Base-by-base conservation (phyloP, 108 stramenopile genomes). In the Epithemia pelagica region DNA sequence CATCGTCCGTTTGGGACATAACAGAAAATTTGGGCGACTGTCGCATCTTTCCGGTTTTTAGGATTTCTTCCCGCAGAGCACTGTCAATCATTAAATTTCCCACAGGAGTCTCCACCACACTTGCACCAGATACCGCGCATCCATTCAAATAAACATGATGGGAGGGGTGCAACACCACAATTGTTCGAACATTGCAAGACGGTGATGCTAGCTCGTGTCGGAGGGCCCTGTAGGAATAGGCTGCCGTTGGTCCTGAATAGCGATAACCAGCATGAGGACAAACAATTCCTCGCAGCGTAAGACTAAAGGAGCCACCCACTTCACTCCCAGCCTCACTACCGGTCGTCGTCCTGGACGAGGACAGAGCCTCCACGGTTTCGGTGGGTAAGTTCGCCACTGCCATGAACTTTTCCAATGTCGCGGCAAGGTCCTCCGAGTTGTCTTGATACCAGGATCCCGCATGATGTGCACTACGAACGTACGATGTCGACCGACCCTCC, bases 191-290 rank as follows among this genome's bases (percentile, higher is more conserved):
- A 28, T 66, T 57, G 0, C 46, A 33, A 21, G 67, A 53, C 1
- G 32, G 29, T 3, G 52, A 33, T 18, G 55, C 30, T 28, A 78
- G 65, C 70, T 71, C 70, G 2, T 71, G 62, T 61, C 66, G 70
- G 21, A 93, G 65, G 0, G 77, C 76, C 31, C 73, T 63, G 67
- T 82, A 94, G 5, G 82, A 81, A 64, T 83, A 86, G 21, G 89
- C 92, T 7, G 89, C 92, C 8, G 92, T 94, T n/a, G 92, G 82
- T 21, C 92, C 92, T 2, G 84, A 84, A 63, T 94, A 94, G 54
- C 65, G 66, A 74, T 79, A 94, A 52, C 92, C 92, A 27, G 92
- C 92, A 78, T 94, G 92, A 18, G 92, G 92, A 54, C 66, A 75
- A 61, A 94, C 86, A 27, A 90, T 72, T 10, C 79, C 92, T 29